Evolutionary conservation across 441 rosid genomes (phyloP).

Genomic region (Populus hybrid): DNA sequence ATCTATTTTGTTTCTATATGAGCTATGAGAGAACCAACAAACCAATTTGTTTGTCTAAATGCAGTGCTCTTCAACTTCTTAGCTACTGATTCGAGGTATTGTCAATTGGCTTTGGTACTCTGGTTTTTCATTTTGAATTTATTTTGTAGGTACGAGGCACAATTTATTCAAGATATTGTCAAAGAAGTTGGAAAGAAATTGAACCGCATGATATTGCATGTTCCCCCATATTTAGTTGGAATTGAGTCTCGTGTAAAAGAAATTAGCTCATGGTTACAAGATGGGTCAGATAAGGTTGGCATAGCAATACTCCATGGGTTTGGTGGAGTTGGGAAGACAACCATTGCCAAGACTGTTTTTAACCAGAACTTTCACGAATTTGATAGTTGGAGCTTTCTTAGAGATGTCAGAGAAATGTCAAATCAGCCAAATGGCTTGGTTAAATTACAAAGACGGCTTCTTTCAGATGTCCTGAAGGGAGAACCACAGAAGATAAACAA

Average conservation of each 20-base stretch:
- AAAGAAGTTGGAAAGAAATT: constrained; percentile 1
- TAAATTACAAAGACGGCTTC: constrained; percentile 19
- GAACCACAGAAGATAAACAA: not conserved
- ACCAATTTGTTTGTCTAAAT: not conserved
- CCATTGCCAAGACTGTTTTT: constrained; percentile 18
- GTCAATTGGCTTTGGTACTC: not conserved
- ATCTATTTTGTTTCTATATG: no score
- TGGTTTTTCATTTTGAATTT: no score
- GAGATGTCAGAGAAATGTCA: constrained; percentile 15
- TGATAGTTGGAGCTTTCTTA: constrained; percentile 19
- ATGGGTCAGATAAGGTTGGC: constrained; percentile 11
- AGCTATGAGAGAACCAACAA: not conserved
- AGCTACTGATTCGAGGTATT: not conserved
- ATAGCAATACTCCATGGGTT: constrained; percentile 14
- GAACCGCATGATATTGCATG: not conserved
- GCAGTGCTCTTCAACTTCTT: not conserved
- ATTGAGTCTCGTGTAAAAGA: not conserved
- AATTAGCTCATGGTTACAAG: constrained; percentile 13
- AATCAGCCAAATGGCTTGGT: constrained; percentile 15
- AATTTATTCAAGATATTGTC: constrained; percentile 14
- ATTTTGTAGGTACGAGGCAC: constrained; percentile 6
- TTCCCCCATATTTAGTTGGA: constrained; percentile 22
- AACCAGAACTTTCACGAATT: constrained; percentile 10
- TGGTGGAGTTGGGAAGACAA: constrained; percentile 28
- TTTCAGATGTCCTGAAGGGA: constrained; percentile 8